Percentiles rank a stretch among this genome's conserved stretches.
Evolutionary conservation across 805 yeast genomes (phyloP).

Genomic region (Torulaspora maleeae): DNA sequence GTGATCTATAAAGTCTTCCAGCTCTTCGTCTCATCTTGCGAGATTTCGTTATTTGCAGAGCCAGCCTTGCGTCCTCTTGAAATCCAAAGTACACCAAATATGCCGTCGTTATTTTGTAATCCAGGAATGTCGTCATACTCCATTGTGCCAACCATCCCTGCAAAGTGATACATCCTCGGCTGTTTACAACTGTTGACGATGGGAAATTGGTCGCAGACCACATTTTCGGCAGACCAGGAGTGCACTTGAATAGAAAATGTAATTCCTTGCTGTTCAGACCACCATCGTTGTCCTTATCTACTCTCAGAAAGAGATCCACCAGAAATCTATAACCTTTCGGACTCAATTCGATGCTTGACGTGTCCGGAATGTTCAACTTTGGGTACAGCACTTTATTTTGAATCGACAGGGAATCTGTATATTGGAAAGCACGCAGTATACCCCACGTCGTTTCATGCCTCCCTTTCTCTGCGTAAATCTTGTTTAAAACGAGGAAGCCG

Average conservation of each 20-base stretch:
- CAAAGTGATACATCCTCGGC: conserved; percentile 79
- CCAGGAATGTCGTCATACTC: conserved; percentile 92
- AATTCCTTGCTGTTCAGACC: conserved; percentile 78
- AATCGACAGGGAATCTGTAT: conserved; percentile 85
- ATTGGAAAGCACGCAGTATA: conserved; percentile 77
- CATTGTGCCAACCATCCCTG: conserved; percentile 99
- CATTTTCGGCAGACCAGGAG: conserved; percentile 85
- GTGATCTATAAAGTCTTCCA: conserved; percentile 61
- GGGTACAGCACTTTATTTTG: conserved; percentile 80
- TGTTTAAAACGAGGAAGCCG: conserved; percentile 76
- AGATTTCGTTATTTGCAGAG: conserved; percentile 77
- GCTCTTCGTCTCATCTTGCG: conserved; percentile 63
- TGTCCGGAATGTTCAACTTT: conserved; percentile 62
- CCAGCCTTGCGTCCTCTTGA: conserved; percentile 49
- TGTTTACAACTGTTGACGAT: conserved; percentile 79
- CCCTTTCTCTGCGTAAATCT: conserved; percentile 82
- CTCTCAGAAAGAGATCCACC: conserved; percentile 81
- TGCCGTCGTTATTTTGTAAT: conserved; percentile 76
- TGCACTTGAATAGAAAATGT: conserved; percentile 66
- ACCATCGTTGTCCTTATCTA: conserved; percentile 95
- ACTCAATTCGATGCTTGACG: conserved; percentile 82
- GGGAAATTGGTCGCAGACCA: conserved; percentile 91
- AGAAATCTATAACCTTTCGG: conserved; percentile 89
- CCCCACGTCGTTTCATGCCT: conserved; percentile 98
- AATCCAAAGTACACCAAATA: conserved; percentile 89